These are phyloP conservation scores for Parachaetomium inaequale DNA, from an alignment of 495 filamentous ascomycete species.

Conservation along the genomic window DNA sequence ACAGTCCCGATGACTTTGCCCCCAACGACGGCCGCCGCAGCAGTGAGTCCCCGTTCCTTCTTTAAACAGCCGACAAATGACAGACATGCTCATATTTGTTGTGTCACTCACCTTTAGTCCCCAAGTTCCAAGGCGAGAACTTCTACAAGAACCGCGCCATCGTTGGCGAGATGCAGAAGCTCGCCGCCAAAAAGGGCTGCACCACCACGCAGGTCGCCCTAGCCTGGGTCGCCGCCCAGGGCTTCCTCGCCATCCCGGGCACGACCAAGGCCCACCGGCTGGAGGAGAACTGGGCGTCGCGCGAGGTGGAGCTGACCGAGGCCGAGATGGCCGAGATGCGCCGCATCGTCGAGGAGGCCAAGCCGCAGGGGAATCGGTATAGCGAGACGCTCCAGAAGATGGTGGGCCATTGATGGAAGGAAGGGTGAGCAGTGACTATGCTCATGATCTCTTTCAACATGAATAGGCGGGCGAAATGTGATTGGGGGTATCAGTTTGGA, in stretches of 20 bases:
- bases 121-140: slow-evolving; percentile 51
- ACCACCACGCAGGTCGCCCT: slow-evolving; percentile 42
- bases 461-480: neutral
- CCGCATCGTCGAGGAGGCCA: neutral
- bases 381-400: neutral
- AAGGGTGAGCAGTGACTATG: neutral
- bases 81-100: neutral
- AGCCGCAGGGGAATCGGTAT: neutral
- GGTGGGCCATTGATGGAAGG: neutral
- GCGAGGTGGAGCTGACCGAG: neutral
- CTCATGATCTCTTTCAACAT: too few species aligned
- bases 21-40: slow-evolving; percentile 43
- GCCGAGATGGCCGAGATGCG: neutral
- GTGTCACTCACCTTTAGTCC: slow-evolving; percentile 25
- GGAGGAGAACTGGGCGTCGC: slow-evolving; percentile 33
- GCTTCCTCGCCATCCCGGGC: slow-evolving; percentile 47
- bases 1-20: slow-evolving; percentile 45
- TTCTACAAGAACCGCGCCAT: slow-evolving; percentile 48
- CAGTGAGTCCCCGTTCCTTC: neutral
- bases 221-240: slow-evolving; percentile 46
- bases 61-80: neutral
- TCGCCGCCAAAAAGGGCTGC: slow-evolving; percentile 42
- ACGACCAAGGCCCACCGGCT: slow-evolving; percentile 45
- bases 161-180: slow-evolving; percentile 44
- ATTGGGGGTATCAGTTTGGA: neutral